Conservation (phyloP, 2,329 filamentous ascomycete species). For the Trichoderma citrinoviride region DNA sequence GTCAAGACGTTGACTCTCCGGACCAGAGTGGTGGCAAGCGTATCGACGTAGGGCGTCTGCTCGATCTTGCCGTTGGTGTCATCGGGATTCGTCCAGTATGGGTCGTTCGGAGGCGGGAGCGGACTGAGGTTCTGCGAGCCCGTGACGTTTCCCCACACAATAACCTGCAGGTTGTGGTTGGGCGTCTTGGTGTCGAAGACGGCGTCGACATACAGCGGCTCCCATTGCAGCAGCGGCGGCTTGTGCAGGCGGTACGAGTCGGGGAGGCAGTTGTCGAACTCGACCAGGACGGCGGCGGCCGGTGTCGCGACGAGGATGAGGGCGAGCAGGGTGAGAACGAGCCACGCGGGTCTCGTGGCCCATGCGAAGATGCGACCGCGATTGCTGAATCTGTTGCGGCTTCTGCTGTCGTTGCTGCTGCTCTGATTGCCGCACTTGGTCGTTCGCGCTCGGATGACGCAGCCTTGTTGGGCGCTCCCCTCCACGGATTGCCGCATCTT, state of each 20-base stretch:
- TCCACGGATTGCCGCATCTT: background rate
- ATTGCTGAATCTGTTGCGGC: too few relatives aligned
- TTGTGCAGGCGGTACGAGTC: conserved; percentile 55
- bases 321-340: conserved; percentile 40
- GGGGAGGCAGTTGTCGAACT: conserved; percentile 81
- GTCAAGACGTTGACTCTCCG: conserved; percentile 70
- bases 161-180: conserved; percentile 68
- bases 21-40: conserved; percentile 69
- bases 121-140: conserved; percentile 59
- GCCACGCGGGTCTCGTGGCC: conserved; percentile 26
- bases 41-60: conserved; percentile 49
- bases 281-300: conserved; percentile 62
- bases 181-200: conserved; percentile 62
- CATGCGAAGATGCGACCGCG: background rate
- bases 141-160: conserved; percentile 86
- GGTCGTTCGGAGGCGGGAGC: conserved; percentile 59
- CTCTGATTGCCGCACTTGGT: background rate
- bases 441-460: conserved; percentile 13
- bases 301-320: conserved; percentile 40
- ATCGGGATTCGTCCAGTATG: conserved; percentile 61
- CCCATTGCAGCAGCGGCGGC: conserved; percentile 71
- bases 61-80: conserved; percentile 73
- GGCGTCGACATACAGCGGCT: conserved; percentile 71
- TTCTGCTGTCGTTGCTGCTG: too few relatives aligned
- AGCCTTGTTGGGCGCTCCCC: conserved; percentile 7